phyloP scores from a whole-genome alignment of 805 yeast genomes.

The Yarrowia keelungensis region DNA sequence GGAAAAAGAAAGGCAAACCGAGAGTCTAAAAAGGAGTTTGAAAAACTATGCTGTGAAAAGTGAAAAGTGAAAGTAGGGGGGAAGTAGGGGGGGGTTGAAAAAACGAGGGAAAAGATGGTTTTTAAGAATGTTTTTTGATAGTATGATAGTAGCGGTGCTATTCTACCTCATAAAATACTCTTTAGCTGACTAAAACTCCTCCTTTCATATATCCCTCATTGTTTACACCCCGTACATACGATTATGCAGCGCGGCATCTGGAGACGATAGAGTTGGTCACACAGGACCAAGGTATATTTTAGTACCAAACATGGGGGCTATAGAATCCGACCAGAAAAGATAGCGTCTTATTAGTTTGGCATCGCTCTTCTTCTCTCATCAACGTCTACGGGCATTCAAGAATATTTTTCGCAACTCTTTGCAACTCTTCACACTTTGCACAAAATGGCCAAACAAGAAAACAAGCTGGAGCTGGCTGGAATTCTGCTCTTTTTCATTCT shows the following conservation, averaged over 20 bases:
- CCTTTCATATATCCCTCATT: constrained; percentile 18
- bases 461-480: constrained; percentile 24
- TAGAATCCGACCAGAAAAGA: background rate
- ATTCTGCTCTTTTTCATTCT: constrained; percentile 32
- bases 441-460: constrained; percentile 6
- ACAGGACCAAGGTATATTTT: constrained; percentile 5
- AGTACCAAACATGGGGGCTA: background rate
- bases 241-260: constrained; percentile 31
- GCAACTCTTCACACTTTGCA: background rate
- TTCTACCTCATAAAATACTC: background rate
- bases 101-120: background rate
- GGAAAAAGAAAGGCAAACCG: background rate
- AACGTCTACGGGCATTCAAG: too few species aligned
- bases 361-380: background rate
- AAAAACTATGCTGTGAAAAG: background rate
- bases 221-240: constrained; percentile 18
- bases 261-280: constrained; percentile 1
- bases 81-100: background rate
- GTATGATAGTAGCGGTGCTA: background rate
- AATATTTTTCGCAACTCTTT: too few species aligned
- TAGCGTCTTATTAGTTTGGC: background rate
- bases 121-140: too few species aligned
- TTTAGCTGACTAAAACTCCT: background rate
- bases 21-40: too few species aligned
- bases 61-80: background rate